Evolutionary conservation across 495 filamentous ascomycete species (phyloP), one percentile per base, ranked within the genome.

Genomic region (Aspergillus taichungensis): DNA sequence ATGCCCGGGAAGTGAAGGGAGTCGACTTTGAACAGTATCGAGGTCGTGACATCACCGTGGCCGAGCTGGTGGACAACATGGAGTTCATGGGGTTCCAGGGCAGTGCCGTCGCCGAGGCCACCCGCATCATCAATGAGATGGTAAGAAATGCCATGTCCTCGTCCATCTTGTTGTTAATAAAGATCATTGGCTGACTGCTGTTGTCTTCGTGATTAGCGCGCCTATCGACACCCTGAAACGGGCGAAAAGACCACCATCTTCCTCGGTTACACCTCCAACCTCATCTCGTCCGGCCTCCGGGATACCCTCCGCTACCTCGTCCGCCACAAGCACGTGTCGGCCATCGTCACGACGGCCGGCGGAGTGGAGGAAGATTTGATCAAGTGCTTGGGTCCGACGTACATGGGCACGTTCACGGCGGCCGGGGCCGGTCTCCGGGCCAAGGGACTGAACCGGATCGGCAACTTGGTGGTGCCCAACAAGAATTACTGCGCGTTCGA

Each of bases 311-410:
- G 94, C 14, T 97, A 87, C 63, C 77, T 97, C 1, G 91, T 94
- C 9, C 77, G 95, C 62, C 87, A 97, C 65, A 77, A 79, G 30
- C 90, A 97, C 59, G 80, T 97, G 46, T 89, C 86, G 1, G 85
- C 83, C 45, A 85, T 97, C 50, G 94, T 99, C 45, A 94, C 91
- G 11, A 94, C 92, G 3, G 92, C 94, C 0, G 92, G 92, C n/a
- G 94, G 90, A 5, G 77, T 99, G 30, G 92, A 99, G 63, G 92
- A 99, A 62, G 92, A 97, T 60, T 74, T 99, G 36, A 97, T 97
- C 72, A 99, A 99, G 67, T 97, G 94, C 53, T 79, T 97, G 1
- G 92, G 81, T 5, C 83, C 85, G 13, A 99, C 94, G 8, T 97
- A 97, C 59, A 78, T 96, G 51, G 90, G 87, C 29, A 79, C 83